Base-by-base conservation (phyloP, 2,329 filamentous ascomycete species). In the Aspergillus intermedius region DNA sequence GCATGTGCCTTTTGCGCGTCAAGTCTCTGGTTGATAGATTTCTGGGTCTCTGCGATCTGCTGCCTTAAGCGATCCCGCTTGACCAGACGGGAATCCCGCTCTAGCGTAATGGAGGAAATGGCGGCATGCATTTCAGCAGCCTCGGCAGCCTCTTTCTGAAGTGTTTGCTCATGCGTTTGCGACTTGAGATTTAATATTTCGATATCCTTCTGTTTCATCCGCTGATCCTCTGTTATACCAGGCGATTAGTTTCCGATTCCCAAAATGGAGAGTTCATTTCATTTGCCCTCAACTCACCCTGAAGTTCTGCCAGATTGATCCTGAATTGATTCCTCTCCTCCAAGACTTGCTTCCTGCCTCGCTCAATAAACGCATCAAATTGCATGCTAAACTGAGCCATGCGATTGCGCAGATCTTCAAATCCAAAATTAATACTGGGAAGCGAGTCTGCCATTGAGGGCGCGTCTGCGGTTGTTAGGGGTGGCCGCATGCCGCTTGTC, bases 271-370 rank as follows among this genome's bases (percentile, higher is more conserved):
- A 30, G 25, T 12, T 30, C 10, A 10, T 30, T 30, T 30, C 3
- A 30, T 30, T 30, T 30, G 25, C 25, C 25, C 10, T 30, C 25
- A 9, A 46, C 56, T 45, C 77, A 95, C 91, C 91, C 75, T 95
- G 86, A 32, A 95, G 73, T 68, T 97, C 93, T 42, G 89, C 86
- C 21, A 97, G 75, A 61, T 87, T 94, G 74, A 93, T 86, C 55
- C 87, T 87, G 65, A 96, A 98, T 53, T 94, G 86, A 63, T 96
- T 97, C 63, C 90, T 83, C 74, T 97, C 91, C 62, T 96, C 90
- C 6, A 97, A 69, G 0, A 97, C 88, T 46, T 88, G 82, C 69
- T 94, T 94, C 44, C 91, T 81, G 0, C 91, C 90, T 55, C 88
- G 84, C 63, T 95, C 91, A 54, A 98, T 96, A 60, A 96, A 97